Evolutionary conservation across 371 early-diverging fungal species (phyloP), one percentile per base, ranked within the genome.

Genomic region (Rhizopus sp.): DNA sequence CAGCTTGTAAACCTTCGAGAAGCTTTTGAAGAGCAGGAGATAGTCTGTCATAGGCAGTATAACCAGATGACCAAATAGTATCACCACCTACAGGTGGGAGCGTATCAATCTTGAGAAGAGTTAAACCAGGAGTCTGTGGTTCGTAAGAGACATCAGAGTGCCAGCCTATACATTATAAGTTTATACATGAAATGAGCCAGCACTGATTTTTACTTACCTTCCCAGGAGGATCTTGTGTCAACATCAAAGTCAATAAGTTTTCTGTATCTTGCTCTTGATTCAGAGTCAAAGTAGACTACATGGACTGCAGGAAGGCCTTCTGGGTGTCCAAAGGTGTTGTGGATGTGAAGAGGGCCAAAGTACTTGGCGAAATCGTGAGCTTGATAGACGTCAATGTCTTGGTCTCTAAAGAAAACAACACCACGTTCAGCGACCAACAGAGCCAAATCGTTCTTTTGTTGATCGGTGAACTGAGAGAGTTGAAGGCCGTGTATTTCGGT

Each of bases 401-500:
- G 88, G 47, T 82, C 75, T 15, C 86, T 77, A 63, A 88, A 80
- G 56, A 84, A 86, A 35, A 86, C 86, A 2, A 88, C 88, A 33
- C 84, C 85, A 40, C 88, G 80, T 55, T 83, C 79, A 32, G 86
- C 77, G 33, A 80, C 80, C 40, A 85, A 64, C n/a, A 81, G 70
- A 33, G 86, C 85, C 37, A 85, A 70, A 41, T 85, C 86, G 29
- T 80, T 77, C 54, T 78, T 64, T 47, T 85, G 86, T 37, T 78
- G 73, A 12, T 82, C 85, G 15, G 68, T 78, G 63, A 86, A 69
- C 55, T 81, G 49, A 7, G 69, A 56, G 33, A 84, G 65, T 47
- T 80, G 82, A 42, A 87, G 61, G n/a, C 86, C 82, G 39, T 80
- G 83, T 32, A 89, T 59, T 55, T 87, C 88, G n/a, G 89, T 87